Base-by-base conservation (phyloP, 2,329 filamentous ascomycete genomes). In the Stachybotrys chartarum region DNA sequence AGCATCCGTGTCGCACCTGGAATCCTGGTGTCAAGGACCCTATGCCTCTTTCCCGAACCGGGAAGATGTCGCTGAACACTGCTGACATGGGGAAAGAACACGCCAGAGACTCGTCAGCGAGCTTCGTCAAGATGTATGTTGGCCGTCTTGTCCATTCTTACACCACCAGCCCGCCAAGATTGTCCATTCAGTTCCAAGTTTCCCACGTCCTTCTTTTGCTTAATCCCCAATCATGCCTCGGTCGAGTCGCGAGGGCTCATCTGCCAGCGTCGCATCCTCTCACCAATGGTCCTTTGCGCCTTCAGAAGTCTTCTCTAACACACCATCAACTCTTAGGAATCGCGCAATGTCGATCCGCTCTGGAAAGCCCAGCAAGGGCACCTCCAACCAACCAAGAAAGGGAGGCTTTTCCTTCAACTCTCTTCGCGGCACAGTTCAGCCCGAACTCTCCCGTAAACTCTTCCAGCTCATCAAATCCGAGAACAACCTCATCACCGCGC, bases 401-500 rank as follows among this genome's bases (percentile, higher is more conserved):
- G 85, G 89, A 69, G 86, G 85, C 66, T 96, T 97, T 77, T 88
- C 86, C 57, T 88, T 97, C 76, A 85, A 83, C 61, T 94, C 91
- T 18, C 84, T 99, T 55, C 90, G 93, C 53, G 91, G 91, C 55
- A 84, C 86, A 51, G 82, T 87, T 64, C 91, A 96, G 69, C 90
- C 92, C 5, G 91, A 97, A 71, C 83, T 97, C 31, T 91, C 90
- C 64, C 91, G 90, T 72, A 90, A 87, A 69, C 85, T 99, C 53
- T 95, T 87, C 80, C 88, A 87, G 64, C 82, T 99, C 58, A 96
- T 97, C 79, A 99, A 99, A 77, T 90, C 88, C 52, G 88, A 95
- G 73, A 97, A 97, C 78, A 86, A 88, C 68, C 86, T 92, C 42
- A 91, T 97, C 65, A 79, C 82, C 52, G 88, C 90, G 51, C 88